These are phyloP conservation scores for Protea cynaroides DNA, from an alignment of 164 flowering plant genomes.

Conservation along the genomic window DNA sequence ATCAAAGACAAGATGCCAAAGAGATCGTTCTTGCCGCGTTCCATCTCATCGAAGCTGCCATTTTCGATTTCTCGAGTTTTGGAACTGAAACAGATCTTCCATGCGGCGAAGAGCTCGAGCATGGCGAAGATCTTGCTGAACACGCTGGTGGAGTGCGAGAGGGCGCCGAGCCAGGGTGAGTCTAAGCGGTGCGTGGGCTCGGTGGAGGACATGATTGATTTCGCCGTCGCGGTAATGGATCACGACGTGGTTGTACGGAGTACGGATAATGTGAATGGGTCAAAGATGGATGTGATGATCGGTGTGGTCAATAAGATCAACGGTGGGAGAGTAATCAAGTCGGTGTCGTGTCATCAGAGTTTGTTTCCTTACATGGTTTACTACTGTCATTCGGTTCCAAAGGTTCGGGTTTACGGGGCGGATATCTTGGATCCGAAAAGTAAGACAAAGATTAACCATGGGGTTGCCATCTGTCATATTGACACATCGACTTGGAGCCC, in stretches of 20 bases:
- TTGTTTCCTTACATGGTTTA: slow-evolving; percentile 75
- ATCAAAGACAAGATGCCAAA: slow-evolving; percentile 75
- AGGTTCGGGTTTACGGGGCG: slow-evolving; percentile 70
- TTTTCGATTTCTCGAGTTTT: slow-evolving; percentile 35
- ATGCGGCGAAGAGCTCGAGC: slow-evolving; percentile 41
- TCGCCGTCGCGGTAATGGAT: slow-evolving; percentile 62
- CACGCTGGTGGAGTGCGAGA: slow-evolving; percentile 65
- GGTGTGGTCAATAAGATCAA: slow-evolving; percentile 67
- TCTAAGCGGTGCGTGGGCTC: slow-evolving; percentile 76
- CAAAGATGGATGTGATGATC: slow-evolving; percentile 38
- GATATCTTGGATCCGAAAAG: slow-evolving; percentile 49
- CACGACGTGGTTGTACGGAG: slow-evolving; percentile 40
- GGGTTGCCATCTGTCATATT: slow-evolving; percentile 79
- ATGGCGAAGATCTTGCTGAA: slow-evolving; percentile 37
- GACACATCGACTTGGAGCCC: slow-evolving; percentile 83
- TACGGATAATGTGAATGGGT: slow-evolving; percentile 64
- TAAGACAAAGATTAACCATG: slow-evolving; percentile 53
- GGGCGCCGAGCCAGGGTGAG: slow-evolving; percentile 75
- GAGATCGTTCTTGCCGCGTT: slow-evolving; percentile 77
- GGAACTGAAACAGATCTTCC: slow-evolving; percentile 42
- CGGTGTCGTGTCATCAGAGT: slow-evolving; percentile 88
- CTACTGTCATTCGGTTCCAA: slow-evolving; percentile 89
- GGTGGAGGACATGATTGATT: slow-evolving; percentile 84
- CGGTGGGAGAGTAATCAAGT: slow-evolving; percentile 60
- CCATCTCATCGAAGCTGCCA: slow-evolving; percentile 53